Percentiles rank a stretch among this genome's conserved stretches.
Conservation (phyloP, 1,139 yeast genomes). For the Yamadazyma mexicana region DNA sequence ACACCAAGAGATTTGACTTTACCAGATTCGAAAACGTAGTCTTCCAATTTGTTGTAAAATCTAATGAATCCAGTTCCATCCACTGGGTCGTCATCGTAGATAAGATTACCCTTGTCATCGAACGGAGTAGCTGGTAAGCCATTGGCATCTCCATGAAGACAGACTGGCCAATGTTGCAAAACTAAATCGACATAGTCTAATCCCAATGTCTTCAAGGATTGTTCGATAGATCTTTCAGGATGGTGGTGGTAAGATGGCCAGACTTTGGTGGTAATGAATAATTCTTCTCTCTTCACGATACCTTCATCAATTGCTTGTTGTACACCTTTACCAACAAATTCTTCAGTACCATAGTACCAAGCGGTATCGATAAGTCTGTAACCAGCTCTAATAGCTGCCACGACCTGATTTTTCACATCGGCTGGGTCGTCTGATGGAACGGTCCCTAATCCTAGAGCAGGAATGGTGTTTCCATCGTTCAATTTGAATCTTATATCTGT, state of each 20-base stretch:
- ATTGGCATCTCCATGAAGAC: slow-evolving; percentile 35
- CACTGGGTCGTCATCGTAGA: slow-evolving; percentile 43
- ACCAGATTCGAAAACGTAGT: slow-evolving; percentile 30
- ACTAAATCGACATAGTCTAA: slow-evolving; percentile 59
- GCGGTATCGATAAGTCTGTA: slow-evolving; percentile 45
- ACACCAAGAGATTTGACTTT: slow-evolving; percentile 43
- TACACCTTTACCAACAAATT: slow-evolving; percentile 50
- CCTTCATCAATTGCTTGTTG: slow-evolving; percentile 48
- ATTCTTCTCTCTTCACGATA: slow-evolving; percentile 52
- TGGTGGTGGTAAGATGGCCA: slow-evolving; percentile 47
- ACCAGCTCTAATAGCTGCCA: slow-evolving; percentile 42
- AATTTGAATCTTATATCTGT: slow-evolving; percentile 24
- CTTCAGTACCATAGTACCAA: slow-evolving; percentile 52
- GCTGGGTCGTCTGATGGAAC: slow-evolving; percentile 33
- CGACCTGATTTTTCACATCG: slow-evolving; percentile 37
- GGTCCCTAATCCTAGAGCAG: slow-evolving; percentile 42
- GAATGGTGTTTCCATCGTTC: slow-evolving; percentile 33
- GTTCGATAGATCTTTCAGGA: slow-evolving; percentile 39
- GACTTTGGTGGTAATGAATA: slow-evolving; percentile 61
- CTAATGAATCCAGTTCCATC: slow-evolving; percentile 40
- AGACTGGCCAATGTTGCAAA: slow-evolving; percentile 64
- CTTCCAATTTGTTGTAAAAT: slow-evolving; percentile 49
- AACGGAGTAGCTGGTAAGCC: slow-evolving; percentile 38
- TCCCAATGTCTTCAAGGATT: slow-evolving; percentile 39
- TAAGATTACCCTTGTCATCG: slow-evolving; percentile 40